Base-by-base conservation (phyloP, 371 early-diverging fungal species). In the Mucor racemosus region DNA sequence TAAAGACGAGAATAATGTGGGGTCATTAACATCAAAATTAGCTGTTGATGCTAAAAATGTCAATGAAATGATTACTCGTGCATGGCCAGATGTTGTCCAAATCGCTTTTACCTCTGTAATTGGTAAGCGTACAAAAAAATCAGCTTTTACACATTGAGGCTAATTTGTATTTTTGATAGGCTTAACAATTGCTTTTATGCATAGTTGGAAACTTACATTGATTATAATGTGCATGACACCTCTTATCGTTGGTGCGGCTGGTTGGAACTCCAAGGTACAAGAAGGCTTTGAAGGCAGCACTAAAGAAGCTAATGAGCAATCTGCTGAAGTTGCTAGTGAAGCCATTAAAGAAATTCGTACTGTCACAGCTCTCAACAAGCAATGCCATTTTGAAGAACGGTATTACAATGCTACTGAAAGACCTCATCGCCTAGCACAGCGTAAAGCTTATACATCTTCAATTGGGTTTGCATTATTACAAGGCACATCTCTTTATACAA, bases 261-360 rank as follows among this genome's bases (percentile, higher is more conserved):
- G 61, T 14, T 84, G 78, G 50, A 76, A 78, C 53, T 67, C 74
- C 53, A 76, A 62, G 33, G 70, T 81, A 34, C 74, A 79, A 6
- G 75, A 74, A 46, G 85, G 88, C 50, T 84, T 79, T 62, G 87
- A 88, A 36, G 74, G 77, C 44, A 81, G 89, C 68, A 87, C 84
- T 21, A 82, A 84, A 65, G 84, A 86, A 57, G 87, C 90, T 0
- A 91, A 91, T 65, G 84, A 86, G 60, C 77, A 85, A n/a, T 86
- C 91, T 39, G 89, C 89, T 57, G 90, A 90, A 71, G 84, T 88
- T 46, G 93, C 95, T 31, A 84, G 86, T 66, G 97, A 98, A 74
- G 93, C 94, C 33, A 90, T 97, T 50, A 78, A 87, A 62, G 88
- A 91, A 76, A 91, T 97, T 55, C 89, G 97, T 41, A 97, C 97